Base-by-base conservation (phyloP, 805 yeast species). In the Suhomyces pyralidae region DNA sequence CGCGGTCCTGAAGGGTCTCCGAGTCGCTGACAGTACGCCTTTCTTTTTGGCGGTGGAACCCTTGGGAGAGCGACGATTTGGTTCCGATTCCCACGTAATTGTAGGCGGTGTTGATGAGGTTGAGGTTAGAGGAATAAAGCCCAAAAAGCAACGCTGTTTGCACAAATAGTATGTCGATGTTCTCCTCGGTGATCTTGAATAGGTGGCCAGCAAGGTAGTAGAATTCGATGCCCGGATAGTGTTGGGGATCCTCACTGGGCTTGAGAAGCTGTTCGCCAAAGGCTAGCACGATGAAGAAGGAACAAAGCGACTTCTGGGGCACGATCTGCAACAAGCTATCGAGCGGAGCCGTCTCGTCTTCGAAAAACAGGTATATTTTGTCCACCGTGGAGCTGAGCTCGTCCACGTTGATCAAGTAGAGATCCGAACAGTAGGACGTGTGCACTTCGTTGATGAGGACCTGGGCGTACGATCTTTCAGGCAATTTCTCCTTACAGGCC, bases 21-120 rank as follows among this genome's bases (percentile, higher is more conserved):
- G 19, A 48, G 6, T 48, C 47, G 28, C 25, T 45, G 9, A 46
- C 46, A 12, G 30, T 28, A 0, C 63, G 61, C 19, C 44, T 45
- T 20, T 49, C 55, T 28, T 58, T 55, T 47, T 69, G 71, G 12
- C 79, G 61, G 56, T 74, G 79, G 50, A 61, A 68, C 6, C 76
- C 74, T 44, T 60, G 67, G 20, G 76, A 68, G 7, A 73, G 71
- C 0, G 77, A 71, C 1, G 72, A 62, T 22, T 77, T 61, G 5
- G 70, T 65, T 3, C 77, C 77, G 7, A 74, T 69, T 1, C 78
- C 78, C 46, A 71, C 65, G 55, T 63, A 73, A 51, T 70, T 72
- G 58, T 70, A 70, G 20, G 68, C 76, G 7, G 77, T 69, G 52
- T 70, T 72, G 56, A 68, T 67, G 9, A 74, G 56, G 51, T 67